Evolutionary conservation across 2,329 filamentous ascomycete genomes (phyloP).

Genomic region (Fusarium liriodendri): DNA sequence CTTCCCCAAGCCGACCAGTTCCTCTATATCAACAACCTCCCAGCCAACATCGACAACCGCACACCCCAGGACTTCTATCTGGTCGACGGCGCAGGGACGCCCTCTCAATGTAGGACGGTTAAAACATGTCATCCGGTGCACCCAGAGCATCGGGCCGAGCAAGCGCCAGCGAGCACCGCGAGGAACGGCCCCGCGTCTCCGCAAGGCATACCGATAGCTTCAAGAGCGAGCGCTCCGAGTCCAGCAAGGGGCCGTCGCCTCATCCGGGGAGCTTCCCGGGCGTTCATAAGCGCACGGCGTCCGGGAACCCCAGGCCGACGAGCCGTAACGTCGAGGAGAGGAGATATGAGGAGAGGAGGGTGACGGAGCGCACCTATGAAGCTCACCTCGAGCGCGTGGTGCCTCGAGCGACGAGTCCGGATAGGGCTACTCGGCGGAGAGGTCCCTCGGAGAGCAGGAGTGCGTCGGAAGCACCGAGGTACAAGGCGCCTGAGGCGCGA

Average conservation of each 20-base stretch:
- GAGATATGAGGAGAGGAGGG: slow-evolving; percentile 63
- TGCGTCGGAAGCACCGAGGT: slow-evolving; percentile 52
- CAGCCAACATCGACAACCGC: background rate
- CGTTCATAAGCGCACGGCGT: slow-evolving; percentile 67
- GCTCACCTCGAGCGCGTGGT: slow-evolving; percentile 73
- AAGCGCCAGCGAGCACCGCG: slow-evolving; percentile 51
- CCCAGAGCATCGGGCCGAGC: slow-evolving; percentile 58
- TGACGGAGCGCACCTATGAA: slow-evolving; percentile 66
- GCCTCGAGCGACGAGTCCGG: slow-evolving; percentile 68
- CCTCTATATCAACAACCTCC: slow-evolving; percentile 7
- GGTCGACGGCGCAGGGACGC: background rate
- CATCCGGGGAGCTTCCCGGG: slow-evolving; percentile 50
- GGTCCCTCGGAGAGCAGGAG: slow-evolving; percentile 51
- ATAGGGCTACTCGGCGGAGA: slow-evolving; percentile 60
- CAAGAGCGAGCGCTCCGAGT: slow-evolving; percentile 50
- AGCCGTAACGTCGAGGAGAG: slow-evolving; percentile 58
- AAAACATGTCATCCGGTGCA: slow-evolving; percentile 56
- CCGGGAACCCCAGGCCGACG: slow-evolving; percentile 64
- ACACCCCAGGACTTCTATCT: background rate
- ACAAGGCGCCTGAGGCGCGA: slow-evolving; percentile 58
- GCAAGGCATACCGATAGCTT: slow-evolving; percentile 47
- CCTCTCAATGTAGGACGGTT: slow-evolving; percentile 50
- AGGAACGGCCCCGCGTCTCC: slow-evolving; percentile 53
- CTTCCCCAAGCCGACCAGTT: slow-evolving; percentile 30
- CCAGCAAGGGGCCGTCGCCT: slow-evolving; percentile 51